Evolutionary conservation across 306 rosid species (phyloP), one percentile per base, ranked within the genome.

Genomic region (Cucurbita moschata): DNA sequence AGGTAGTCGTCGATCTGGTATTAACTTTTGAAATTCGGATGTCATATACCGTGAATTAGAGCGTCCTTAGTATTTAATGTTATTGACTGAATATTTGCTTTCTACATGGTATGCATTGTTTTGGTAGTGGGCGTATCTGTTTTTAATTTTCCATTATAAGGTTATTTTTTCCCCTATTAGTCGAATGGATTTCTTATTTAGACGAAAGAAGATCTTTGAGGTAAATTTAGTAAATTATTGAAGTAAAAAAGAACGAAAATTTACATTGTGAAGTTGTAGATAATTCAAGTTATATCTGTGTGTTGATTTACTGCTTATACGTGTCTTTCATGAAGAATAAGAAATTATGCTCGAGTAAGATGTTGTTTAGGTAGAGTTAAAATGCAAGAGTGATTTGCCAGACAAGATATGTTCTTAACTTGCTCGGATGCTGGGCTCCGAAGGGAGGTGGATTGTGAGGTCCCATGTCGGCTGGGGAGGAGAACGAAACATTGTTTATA

Each of bases 1-100:
- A 88, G 97, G 99, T 91, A 86, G 65, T 81, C 83, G 16, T 75
- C 76, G 39, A 46, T 63, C n/a, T 75, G 44, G 15, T 50, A 8
- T 35, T 30, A 19, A 12, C 50, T 50, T 75, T 49, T 69, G 39
- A 26, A 47, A 69, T 43, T 47, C 5, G 53, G 70, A 59, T 74
- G 46, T 10, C 30, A 7, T 16, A 23, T 10, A 43, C 21, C 49
- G 7, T 58, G 56, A 55, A 74, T 43, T 42, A 8, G 58, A 16
- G 42, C 6, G 61, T 58, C 40, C 30, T 55, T 23, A 5, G 38
- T 55, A 18, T 53, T 71, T 5, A 16, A 71, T 39, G 11, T 55
- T 53, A 37, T 71, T 35, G 50, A 38, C 10, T 54, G 55, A 44
- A 44, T 47, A 68, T 46, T 23, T 47, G 14, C 57, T 42, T 47